Base-by-base conservation (phyloP, 352 stramenopile species). In the Globisporangium paddicum region DNA sequence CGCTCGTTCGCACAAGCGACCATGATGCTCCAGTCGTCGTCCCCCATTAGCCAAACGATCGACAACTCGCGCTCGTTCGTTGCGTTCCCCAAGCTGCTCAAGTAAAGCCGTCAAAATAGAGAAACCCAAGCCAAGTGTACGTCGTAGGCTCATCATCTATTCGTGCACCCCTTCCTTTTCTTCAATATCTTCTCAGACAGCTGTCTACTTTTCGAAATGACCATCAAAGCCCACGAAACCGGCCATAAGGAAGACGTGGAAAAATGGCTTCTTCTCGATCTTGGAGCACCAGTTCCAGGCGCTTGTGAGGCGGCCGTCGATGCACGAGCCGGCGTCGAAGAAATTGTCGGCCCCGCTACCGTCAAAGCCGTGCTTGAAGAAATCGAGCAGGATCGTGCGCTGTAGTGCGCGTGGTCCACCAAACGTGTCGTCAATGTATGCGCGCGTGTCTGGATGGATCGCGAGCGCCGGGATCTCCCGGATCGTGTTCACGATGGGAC, bases 261-360 rank as follows among this genome's bases (percentile, higher is more conserved):
- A 98, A 70, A 97, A 99, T 14, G 63, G 75, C 70, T 98, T 98
- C 41, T 87, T 78, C 62, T 93, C 72, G 38, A 99, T 69, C 48
- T 97, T 89, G 21, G 89, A 98, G 73, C 96, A 99, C 96, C 96
- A 99, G 74, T 99, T 98, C 96, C 96, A 99, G 5, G 96, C 96
- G 41, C 87, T 98, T 30, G 96, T 99, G 51, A 99, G 86, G 6
- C 96, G 79, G 11, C 96, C 96, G 69, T 99, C 96, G 60, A 99
- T 98, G 66, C 96, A 99, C 49, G 84, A 97, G 6, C 93, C 94
- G 10, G 95, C 94, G 50, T 98, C 95, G 54, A 98, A 98, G 60
- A 97, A 98, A 64, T 98, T 98, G 71, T 98, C 90, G 35, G 86
- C 92, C 28, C 94, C 92, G 56, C 87, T 97, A 35, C 96, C 95